Evolutionary conservation across 192 early-diverging fungal species (phyloP).

Genomic region (Radiomyces spectabilis): DNA sequence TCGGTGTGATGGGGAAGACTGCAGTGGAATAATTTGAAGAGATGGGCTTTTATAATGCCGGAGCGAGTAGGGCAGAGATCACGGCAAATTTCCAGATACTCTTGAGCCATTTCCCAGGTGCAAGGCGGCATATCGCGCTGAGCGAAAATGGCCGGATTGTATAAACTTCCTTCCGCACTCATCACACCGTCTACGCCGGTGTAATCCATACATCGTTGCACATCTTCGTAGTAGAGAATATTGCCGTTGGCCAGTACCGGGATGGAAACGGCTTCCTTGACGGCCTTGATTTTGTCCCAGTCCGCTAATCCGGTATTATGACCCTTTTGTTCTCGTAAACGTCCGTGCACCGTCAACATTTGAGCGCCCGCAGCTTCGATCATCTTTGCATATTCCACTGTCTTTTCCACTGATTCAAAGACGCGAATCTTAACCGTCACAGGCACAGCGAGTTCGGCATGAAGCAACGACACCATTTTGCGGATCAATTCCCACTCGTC

Average conservation of each 20-base stretch:
- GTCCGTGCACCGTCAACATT: constrained; percentile 91
- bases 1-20: constrained; percentile 75
- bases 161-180: constrained; percentile 80
- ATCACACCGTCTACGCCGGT: constrained; percentile 94
- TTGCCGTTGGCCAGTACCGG: constrained; percentile 99
- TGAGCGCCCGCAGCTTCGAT: constrained; percentile 90
- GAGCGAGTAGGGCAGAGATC: constrained; percentile 50
- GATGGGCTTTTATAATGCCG: constrained; percentile 71
- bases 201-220: constrained; percentile 70
- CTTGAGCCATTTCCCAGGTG: constrained; percentile 73
- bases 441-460: constrained; percentile 75
- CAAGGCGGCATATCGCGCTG: constrained; percentile 47
- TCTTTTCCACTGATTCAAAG: constrained; percentile 84
- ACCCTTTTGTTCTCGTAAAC: constrained; percentile 92
- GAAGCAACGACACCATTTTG: constrained; percentile 60
- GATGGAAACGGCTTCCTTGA: constrained; percentile 76
- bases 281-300: constrained; percentile 85
- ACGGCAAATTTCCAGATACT: constrained; percentile 84
- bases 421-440: constrained; percentile 96
- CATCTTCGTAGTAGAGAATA: constrained; percentile 87
- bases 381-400: constrained; percentile 91
- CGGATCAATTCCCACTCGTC: constrained; percentile 88
- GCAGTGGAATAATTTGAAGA: constrained; percentile 88
- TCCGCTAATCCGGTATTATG: constrained; percentile 94
- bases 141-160: constrained; percentile 87